Evolutionary conservation across 2,329 filamentous ascomycete genomes (phyloP).

Genomic region (Microcera coccophila): DNA sequence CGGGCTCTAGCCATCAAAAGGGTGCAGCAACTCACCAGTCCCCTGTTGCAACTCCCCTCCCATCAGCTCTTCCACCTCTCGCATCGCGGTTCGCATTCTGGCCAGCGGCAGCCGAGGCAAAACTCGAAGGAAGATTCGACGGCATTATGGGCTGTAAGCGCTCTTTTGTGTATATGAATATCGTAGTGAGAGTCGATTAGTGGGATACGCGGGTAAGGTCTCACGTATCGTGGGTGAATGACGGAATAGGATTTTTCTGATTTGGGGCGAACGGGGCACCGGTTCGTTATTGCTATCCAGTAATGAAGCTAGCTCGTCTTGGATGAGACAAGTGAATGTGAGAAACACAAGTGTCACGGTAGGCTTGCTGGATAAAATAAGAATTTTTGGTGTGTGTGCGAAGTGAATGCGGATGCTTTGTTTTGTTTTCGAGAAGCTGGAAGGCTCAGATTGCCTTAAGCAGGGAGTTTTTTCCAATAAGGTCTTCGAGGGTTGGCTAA

Average conservation of each 20-base stretch:
- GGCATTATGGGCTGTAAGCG: conserved; percentile 49
- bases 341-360: not conserved
- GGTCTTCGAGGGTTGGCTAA: not conserved
- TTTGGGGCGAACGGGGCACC: not conserved
- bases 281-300: not conserved
- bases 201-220: conserved; percentile 13
- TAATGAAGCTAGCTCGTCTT: not conserved
- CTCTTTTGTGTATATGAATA: not conserved
- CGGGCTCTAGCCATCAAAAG: not conserved
- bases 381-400: not conserved
- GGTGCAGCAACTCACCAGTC: conserved; percentile 61
- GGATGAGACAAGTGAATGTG: not conserved
- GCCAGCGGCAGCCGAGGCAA: conserved; percentile 77
- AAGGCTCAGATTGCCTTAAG: not conserved
- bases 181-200: conserved; percentile 1
- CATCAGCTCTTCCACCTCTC: conserved; percentile 56
- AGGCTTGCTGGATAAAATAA: not conserved
- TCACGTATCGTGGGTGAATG: conserved; percentile 21
- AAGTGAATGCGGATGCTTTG: not conserved
- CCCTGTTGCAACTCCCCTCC: conserved; percentile 55
- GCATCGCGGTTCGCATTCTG: conserved; percentile 61
- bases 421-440: not conserved
- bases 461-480: not conserved
- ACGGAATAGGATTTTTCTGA: not conserved
- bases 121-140: conserved; percentile 75